phyloP scores from a whole-genome alignment of 768 basidiomycete species.

The Mycena metata region DNA sequence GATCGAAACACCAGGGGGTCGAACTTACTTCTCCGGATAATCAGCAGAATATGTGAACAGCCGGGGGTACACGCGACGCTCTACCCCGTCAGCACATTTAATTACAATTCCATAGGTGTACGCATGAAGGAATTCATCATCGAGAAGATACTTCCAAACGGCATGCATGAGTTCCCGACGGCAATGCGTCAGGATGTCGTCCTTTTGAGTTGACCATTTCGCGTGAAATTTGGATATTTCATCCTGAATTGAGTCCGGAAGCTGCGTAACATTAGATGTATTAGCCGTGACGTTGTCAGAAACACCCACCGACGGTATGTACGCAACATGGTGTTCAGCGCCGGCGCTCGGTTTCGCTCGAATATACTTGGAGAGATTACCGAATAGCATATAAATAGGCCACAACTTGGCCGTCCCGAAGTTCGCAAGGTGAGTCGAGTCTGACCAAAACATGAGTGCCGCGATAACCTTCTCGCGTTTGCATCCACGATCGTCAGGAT shows the following conservation, averaged over 20 bases:
- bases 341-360: not conserved
- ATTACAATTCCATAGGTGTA: conserved; percentile 44
- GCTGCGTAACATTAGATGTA: conserved; percentile 32
- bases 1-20: not conserved
- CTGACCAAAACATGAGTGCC: conserved; percentile 42
- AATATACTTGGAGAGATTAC: not conserved
- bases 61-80: conserved; percentile 41
- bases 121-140: conserved; percentile 43
- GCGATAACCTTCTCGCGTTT: conserved; percentile 35
- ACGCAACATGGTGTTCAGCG: not conserved
- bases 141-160: conserved; percentile 42
- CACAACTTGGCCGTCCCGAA: conserved; percentile 37
- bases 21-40: conserved; percentile 45
- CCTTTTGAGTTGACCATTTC: conserved; percentile 31
- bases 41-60: conserved; percentile 46
- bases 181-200: conserved; percentile 44
- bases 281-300: not conserved
- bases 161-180: conserved; percentile 45
- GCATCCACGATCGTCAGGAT: conserved; percentile 10
- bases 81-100: conserved; percentile 41
- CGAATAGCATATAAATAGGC: conserved; percentile 20
- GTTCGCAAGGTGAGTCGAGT: conserved; percentile 41
- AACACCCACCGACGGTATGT: conserved; percentile 36
- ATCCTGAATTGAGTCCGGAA: conserved; percentile 46
- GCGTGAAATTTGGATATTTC: conserved; percentile 35